phyloP scores from a whole-genome alignment of 1,284 basidiomycete species.

The Ceratobasidium sp. region DNA sequence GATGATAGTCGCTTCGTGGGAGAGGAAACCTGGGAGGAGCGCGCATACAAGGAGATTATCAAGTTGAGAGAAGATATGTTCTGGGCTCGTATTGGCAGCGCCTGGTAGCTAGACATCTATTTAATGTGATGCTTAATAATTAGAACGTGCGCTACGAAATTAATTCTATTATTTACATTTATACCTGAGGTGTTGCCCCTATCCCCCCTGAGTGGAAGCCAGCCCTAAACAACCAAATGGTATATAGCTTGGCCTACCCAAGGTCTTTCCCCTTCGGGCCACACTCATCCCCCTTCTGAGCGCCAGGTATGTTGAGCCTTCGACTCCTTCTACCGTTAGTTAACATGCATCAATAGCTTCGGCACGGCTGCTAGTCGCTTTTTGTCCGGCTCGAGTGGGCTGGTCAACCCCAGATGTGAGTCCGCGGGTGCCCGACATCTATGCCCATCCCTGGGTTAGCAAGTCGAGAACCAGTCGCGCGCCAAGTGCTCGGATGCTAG shows the following conservation, averaged over 20 bases:
- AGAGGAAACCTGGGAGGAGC: conserved; percentile 85
- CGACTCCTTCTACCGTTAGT: background rate
- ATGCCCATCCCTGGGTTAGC: too few species aligned
- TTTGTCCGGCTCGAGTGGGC: too few species aligned
- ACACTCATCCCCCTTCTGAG: background rate
- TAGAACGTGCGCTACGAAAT: conserved; percentile 6
- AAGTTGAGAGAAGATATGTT: conserved; percentile 88
- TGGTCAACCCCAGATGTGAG: too few species aligned
- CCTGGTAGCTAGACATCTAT: conserved; percentile 49
- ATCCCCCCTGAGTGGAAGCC: background rate
- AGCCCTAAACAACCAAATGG: background rate
- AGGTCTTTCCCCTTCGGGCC: background rate
- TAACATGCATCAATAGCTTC: too few species aligned
- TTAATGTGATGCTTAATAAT: background rate
- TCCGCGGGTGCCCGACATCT: too few species aligned
- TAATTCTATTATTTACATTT: background rate
- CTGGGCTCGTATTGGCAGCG: conserved; percentile 80
- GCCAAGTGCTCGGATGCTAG: too few species aligned
- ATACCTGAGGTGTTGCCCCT: background rate
- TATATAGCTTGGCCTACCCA: background rate
- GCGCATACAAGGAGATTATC: conserved; percentile 85
- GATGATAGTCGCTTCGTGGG: conserved; percentile 56
- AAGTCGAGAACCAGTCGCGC: too few species aligned
- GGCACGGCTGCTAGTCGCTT: too few species aligned
- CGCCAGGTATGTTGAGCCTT: background rate